A percentile compares a stretch with the other conserved stretches of the same genome.
Evolutionary conservation across 306 rosid genomes (phyloP).

Genomic region (Gastrolobium bilobum): DNA sequence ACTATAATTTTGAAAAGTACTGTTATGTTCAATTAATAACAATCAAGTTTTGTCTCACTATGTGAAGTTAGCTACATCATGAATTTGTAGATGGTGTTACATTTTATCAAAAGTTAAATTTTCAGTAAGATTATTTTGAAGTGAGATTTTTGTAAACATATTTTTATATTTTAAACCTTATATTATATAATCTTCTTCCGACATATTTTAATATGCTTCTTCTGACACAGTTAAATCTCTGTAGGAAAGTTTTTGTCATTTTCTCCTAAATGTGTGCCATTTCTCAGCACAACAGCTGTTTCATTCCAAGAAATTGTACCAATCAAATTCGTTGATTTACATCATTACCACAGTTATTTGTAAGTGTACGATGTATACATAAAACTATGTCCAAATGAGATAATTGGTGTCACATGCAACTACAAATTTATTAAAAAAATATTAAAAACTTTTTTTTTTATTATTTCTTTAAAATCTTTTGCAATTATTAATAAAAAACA

Average conservation of each 20-base stretch:
- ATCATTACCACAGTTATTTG: conserved; percentile 26
- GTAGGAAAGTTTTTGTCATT: not conserved
- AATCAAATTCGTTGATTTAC: conserved; percentile 12
- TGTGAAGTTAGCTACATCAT: no score
- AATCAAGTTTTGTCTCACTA: no score
- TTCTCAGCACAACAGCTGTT: conserved; percentile 15
- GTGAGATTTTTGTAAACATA: no score
- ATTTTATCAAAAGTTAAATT: no score
- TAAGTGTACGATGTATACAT: conserved; percentile 6
- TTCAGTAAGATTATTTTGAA: no score
- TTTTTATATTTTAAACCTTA: not conserved
- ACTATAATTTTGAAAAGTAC: no score
- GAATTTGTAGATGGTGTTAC: no score
- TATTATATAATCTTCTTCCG: not conserved
- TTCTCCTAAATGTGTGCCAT: conserved; percentile 18
- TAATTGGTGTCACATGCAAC: not conserved
- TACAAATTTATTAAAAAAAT: no score
- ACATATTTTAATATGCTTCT: not conserved
- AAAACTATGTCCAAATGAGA: conserved; percentile 11
- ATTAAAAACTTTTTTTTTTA: no score
- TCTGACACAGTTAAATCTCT: not conserved
- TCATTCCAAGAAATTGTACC: not conserved
- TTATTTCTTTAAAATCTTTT: not conserved
- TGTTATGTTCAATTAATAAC: no score
- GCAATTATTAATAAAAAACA: not conserved